Base-by-base conservation (phyloP, 768 basidiomycete genomes). In the Calocybe indica region DNA sequence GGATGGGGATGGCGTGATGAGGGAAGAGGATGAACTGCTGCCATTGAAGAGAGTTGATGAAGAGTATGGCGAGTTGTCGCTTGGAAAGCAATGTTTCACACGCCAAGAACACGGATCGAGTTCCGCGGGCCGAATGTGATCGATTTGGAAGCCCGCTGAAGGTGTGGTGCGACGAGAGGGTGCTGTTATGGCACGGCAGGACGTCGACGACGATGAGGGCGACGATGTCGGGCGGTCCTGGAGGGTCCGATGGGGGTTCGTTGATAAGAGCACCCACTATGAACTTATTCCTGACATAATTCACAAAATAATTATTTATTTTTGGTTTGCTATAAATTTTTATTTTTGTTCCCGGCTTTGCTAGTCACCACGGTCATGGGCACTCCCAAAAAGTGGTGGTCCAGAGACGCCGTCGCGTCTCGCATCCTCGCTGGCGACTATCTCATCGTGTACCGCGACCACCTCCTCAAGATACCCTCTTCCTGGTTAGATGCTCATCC, bases 401-500 rank as follows among this genome's bases (percentile, higher is more conserved):
- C 63, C 33, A 61, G 72, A 15, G 74, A 79, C 29, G 70, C 79
- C 40, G 72, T 94, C 55, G 85, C 84, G 7, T 62, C 67, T 5
- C 80, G 80, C 57, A 88, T 95, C 57, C 76, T 90, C 61, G 70
- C 70, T 2, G 93, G 92, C 40, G 82, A 90, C 48, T 65, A 68
- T 46, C 80, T 94, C 60, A 72, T 95, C 71, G 73, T 95, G 51
- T 85, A 85, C 70, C 67, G 75, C 59, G 72, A 73, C 57, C 68
- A 74, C 48, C 76, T 85, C 55, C 76, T 85, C 43, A 75, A 75
- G 40, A 79, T 92, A 10, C 80, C 91, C 5, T 65, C 71, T 8
- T 62, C 71, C 10, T 97, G 93, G 93, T 80, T 93, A n/a, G 67
- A 76, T 4, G 72, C 78, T 4, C 95, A 98, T 61, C 96, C 96